Conservation (phyloP, 192 early-diverging fungal species). For the Funneliformis geosporum region DNA sequence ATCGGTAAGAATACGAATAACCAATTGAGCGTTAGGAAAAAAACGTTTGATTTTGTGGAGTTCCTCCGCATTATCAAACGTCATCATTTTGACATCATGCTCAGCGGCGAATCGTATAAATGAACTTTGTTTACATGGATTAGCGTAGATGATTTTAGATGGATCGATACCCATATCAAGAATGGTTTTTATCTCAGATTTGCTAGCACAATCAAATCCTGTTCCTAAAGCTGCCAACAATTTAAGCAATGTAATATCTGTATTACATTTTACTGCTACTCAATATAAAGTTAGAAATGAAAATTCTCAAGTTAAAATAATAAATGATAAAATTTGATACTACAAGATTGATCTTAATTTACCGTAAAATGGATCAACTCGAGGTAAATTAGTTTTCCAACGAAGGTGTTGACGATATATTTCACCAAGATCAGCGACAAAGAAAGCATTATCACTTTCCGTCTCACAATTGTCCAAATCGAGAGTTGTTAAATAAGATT, state of each 20-base stretch:
- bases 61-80: constrained; percentile 99
- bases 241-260: constrained; percentile 82
- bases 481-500: neutral
- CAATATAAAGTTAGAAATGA: constrained; percentile 11
- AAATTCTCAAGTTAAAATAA: constrained; percentile 10
- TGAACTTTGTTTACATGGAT: constrained; percentile 98
- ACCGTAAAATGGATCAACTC: constrained; percentile 96
- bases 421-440: constrained; percentile 92
- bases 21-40: constrained; percentile 80
- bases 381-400: constrained; percentile 82
- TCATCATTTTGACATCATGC: constrained; percentile 87
- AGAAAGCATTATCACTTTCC: constrained; percentile 88
- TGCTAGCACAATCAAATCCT: constrained; percentile 99
- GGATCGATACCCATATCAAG: constrained; percentile 74
- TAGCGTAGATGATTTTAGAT: constrained; percentile 90
- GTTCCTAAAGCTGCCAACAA: constrained; percentile 78
- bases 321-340: constrained; percentile 17
- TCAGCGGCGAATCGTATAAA: constrained; percentile 85
- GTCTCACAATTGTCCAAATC: constrained; percentile 41
- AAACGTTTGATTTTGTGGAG: constrained; percentile 86
- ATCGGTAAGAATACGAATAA: constrained; percentile 94
- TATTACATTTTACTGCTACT: constrained; percentile 95
- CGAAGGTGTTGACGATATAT: constrained; percentile 83
- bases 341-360: constrained; percentile 27
- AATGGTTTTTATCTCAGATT: constrained; percentile 83